A percentile compares a stretch with the other conserved stretches of the same genome.
Evolutionary conservation across 352 stramenopile genomes (phyloP).

Genomic region (Thalassiosira hispida): DNA sequence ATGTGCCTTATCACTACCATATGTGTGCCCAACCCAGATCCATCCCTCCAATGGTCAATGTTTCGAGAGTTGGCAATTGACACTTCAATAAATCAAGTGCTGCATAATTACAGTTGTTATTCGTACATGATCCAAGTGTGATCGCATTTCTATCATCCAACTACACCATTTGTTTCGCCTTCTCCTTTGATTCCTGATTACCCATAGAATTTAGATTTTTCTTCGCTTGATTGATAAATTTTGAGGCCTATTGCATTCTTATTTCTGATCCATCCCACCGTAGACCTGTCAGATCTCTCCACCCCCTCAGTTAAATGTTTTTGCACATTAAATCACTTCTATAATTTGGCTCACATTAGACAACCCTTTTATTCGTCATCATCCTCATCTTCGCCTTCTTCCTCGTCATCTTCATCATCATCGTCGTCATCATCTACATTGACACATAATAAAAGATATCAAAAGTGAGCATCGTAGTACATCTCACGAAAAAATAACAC

Average conservation of each 20-base stretch:
- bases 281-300: background rate
- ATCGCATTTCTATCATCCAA: background rate
- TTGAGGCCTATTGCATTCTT: background rate
- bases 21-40: too few species aligned
- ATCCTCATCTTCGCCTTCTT: slow-evolving; percentile 36
- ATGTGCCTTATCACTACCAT: too few species aligned
- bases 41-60: too few species aligned
- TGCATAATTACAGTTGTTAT: slow-evolving; percentile 21
- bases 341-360: background rate
- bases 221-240: background rate
- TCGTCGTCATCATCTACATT: slow-evolving; percentile 42
- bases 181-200: background rate
- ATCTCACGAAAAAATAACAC: background rate
- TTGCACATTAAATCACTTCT: background rate
- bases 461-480: background rate
- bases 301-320: background rate
- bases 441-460: slow-evolving; percentile 1
- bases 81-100: slow-evolving; percentile 3
- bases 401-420: slow-evolving; percentile 36
- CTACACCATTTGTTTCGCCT: background rate
- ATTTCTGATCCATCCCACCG: background rate
- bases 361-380: slow-evolving; percentile 34
- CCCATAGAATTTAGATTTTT: background rate
- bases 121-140: slow-evolving; percentile 5
- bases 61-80: too few species aligned